Base-by-base conservation (phyloP, 805 yeast species). In the Geotrichum ghanense region DNA sequence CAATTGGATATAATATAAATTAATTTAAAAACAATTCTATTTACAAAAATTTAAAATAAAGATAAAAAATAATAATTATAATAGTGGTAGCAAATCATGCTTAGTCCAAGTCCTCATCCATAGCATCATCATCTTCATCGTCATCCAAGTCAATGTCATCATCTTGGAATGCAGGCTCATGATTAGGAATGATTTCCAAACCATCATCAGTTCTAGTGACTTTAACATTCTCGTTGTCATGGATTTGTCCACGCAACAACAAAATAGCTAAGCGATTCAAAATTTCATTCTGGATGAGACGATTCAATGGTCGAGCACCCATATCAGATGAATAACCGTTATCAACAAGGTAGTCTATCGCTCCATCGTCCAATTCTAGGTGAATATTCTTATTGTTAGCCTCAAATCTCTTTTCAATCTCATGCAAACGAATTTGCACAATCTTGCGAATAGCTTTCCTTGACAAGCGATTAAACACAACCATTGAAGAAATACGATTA, bases 281-380 rank as follows among this genome's bases (percentile, higher is more conserved):
- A 17, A 92, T 74, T 63, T 88, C 92, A 51, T 74, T 75, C 66
- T 92, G 97, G 54, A 92, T 90, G 57, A 92, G 75, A 58, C 97
- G 79, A 58, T 70, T 69, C 68, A 92, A 75, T 49, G 98, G 98
- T 64, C 98, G 77, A 4, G 98, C 98, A 68, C 98, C 98, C 64
- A 92, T 71, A 64, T 90, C 95, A 48, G 81, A 75, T 22, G 95
- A 86, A 68, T 89, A 92, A 44, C 98, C 98, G 56, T 86, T 69
- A 57, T 74, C 76, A 55, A 94, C 81, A 54, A 92, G 70, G 72
- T 81, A 92, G 45, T 83, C 88, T 56, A 83, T 68, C 2, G 96
- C 95, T 7, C 71, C 79, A 42, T 76, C 79, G 46, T 80, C 79
- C n/a, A 90, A 76, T 23, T 80, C 76, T 58, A 92, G 75, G 24